phyloP scores from a whole-genome alignment of 257 asterid genomes.

The Euphrasia confusa region DNA sequence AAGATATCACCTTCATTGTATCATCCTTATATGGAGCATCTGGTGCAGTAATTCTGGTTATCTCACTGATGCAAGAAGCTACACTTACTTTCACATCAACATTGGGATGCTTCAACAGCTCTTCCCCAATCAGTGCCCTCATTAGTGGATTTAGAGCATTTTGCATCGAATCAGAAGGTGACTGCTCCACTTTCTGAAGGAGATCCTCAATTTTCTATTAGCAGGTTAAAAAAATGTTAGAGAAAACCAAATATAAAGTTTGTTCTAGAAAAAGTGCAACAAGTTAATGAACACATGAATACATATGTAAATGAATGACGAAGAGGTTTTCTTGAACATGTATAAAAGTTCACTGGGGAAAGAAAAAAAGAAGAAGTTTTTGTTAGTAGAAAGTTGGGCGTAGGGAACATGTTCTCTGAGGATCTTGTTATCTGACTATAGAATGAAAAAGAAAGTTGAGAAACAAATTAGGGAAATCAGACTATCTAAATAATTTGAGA shows the following conservation, averaged over 20 bases:
- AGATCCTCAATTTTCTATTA: conserved; percentile 54
- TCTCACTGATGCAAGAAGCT: conserved; percentile 95
- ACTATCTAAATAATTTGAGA: not conserved
- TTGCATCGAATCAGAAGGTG: conserved; percentile 77
- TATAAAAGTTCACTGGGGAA: not conserved
- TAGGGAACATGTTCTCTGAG: not conserved
- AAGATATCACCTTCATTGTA: conserved; percentile 67
- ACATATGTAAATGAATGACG: conserved; percentile 5
- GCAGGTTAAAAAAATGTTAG: conserved; percentile 12
- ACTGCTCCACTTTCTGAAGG: conserved; percentile 87
- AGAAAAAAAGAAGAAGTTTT: not conserved
- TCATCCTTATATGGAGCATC: conserved; percentile 96
- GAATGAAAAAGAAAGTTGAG: conserved; percentile 15
- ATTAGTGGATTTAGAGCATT: conserved; percentile 61
- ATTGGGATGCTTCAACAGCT: conserved; percentile 66
- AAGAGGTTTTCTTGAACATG: conserved; percentile 5
- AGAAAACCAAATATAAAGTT: conserved; percentile 6
- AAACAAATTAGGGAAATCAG: conserved; percentile 1
- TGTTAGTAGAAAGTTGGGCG: not conserved
- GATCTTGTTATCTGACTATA: conserved; percentile 3
- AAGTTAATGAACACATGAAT: not conserved
- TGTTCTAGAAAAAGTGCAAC: conserved; percentile 17
- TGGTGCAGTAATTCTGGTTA: conserved; percentile 97
- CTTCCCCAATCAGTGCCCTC: conserved; percentile 56
- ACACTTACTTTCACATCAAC: conserved; percentile 80